phyloP scores from a whole-genome alignment of 208 protist genomes.

The Leishmania braziliensis region DNA sequence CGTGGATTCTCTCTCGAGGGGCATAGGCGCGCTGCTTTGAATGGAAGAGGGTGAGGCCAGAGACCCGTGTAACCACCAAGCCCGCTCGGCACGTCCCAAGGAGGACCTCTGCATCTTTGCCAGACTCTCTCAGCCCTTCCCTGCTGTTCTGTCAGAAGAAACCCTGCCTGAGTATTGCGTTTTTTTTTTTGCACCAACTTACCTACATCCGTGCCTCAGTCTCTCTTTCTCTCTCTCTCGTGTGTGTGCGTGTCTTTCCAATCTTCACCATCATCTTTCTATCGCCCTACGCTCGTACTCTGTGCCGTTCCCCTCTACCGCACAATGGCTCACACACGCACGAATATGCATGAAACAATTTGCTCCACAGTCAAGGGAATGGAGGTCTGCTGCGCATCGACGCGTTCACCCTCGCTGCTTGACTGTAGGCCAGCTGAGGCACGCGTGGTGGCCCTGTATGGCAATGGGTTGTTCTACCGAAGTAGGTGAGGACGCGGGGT shows the following conservation, averaged over 20 bases:
- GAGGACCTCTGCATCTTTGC: background rate
- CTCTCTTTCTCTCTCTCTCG: background rate
- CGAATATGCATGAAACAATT: background rate
- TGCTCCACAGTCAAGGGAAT: background rate
- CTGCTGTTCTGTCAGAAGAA: background rate
- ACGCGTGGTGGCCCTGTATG: background rate
- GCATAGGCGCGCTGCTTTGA: background rate
- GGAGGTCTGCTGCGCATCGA: background rate
- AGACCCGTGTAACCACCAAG: background rate
- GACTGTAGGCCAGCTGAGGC: background rate
- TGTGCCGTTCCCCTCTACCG: background rate
- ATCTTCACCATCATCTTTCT: background rate
- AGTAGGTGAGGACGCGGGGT: background rate
- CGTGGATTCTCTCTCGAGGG: background rate
- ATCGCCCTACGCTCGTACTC: background rate
- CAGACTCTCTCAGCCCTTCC: background rate
- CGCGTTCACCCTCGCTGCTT: background rate
- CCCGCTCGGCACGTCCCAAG: background rate
- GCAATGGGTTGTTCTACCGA: background rate
- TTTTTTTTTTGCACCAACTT: background rate
- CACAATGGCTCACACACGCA: background rate
- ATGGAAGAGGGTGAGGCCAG: background rate
- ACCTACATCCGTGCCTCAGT: background rate
- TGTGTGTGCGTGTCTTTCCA: background rate
- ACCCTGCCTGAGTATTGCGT: background rate